Evolutionary conservation across 306 rosid species (phyloP).

Genomic region (Lathyrus tuberosus): DNA sequence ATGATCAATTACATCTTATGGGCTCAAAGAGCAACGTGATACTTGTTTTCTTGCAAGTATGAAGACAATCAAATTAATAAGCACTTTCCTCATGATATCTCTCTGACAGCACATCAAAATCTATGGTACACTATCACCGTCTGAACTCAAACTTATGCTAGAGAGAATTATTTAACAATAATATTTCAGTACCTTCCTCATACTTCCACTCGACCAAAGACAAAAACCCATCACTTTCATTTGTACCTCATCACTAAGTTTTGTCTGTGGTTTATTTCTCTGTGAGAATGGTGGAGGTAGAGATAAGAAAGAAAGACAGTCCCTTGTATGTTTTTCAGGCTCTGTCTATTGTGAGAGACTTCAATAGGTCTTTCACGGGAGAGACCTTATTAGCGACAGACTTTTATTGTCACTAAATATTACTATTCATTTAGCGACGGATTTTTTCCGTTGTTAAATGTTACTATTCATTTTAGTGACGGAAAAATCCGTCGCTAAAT

Average conservation of each 20-base stretch:
- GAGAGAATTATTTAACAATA: constrained; percentile 30
- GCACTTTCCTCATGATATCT: constrained; percentile 38
- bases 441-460: no score
- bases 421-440: no score
- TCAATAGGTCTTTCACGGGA: no score
- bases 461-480: no score
- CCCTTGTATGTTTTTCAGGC: no score
- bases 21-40: constrained; percentile 37
- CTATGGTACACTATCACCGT: constrained; percentile 32
- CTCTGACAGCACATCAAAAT: constrained; percentile 36
- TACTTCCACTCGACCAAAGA: not conserved
- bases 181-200: constrained; percentile 32
- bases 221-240: constrained; percentile 12
- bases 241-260: not conserved
- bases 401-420: no score
- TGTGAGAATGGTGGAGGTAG: no score
- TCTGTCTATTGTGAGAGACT: no score
- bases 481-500: no score
- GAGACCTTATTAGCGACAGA: no score
- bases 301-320: no score
- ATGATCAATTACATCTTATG: constrained; percentile 38
- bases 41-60: constrained; percentile 31
- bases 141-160: constrained; percentile 30
- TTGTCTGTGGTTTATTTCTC: not conserved
- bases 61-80: constrained; percentile 36